Evolutionary conservation across 768 basidiomycete genomes (phyloP).

Genomic region (Rhizopogon rudus): DNA sequence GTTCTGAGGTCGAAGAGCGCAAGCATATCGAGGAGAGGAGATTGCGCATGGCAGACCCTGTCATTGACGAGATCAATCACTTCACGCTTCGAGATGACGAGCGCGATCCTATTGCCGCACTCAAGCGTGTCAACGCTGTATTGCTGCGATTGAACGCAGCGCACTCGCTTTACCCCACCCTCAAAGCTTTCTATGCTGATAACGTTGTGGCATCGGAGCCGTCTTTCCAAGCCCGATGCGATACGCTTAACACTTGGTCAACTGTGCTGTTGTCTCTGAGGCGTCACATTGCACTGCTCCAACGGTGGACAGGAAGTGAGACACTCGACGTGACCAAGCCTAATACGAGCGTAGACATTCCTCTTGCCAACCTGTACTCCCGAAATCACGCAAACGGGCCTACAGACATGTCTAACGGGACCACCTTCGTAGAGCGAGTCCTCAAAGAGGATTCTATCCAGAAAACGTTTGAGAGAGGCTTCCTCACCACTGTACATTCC

Average conservation of each 20-base stretch:
- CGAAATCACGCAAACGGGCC: constrained; percentile 26
- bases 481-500: constrained; percentile 79
- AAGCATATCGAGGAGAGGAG: constrained; percentile 79
- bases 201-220: constrained; percentile 63
- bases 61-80: constrained; percentile 76
- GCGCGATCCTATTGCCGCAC: constrained; percentile 34
- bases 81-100: constrained; percentile 58
- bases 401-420: constrained; percentile 56
- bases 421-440: constrained; percentile 89
- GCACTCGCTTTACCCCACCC: constrained; percentile 81
- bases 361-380: constrained; percentile 29
- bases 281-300: constrained; percentile 73
- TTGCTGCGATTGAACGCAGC: constrained; percentile 76
- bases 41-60: constrained; percentile 70
- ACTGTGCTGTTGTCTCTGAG: constrained; percentile 85
- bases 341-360: constrained; percentile 58
- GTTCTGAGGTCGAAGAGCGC: constrained; percentile 78
- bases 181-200: constrained; percentile 75
- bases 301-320: constrained; percentile 92
- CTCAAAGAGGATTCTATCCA: constrained; percentile 97
- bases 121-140: constrained; percentile 59
- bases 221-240: constrained; percentile 75
- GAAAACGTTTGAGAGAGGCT: constrained; percentile 88
- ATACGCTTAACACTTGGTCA: constrained; percentile 89
- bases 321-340: constrained; percentile 85